phyloP scores from a whole-genome alignment of 805 yeast species.

The Starmera dryadoides region DNA sequence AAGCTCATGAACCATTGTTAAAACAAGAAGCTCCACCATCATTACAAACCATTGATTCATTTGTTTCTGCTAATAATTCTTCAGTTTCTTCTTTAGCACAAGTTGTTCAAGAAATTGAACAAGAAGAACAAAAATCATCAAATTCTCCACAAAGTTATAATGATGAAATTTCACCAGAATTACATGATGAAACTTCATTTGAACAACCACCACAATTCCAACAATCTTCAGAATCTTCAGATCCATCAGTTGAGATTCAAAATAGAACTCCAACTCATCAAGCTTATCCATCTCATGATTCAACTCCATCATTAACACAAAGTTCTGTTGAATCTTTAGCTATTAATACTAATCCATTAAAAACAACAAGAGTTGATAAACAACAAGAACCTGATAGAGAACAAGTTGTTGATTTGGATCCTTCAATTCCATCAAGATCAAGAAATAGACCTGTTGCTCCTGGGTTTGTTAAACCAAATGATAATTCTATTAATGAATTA shows the following conservation, averaged over 20 bases:
- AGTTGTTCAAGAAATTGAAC: not conserved
- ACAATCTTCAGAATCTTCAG: no score
- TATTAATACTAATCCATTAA: constrained; percentile 15
- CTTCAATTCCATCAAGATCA: constrained; percentile 21
- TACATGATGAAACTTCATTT: not conserved
- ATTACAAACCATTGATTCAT: not conserved
- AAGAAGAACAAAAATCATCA: not conserved
- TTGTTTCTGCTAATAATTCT: not conserved
- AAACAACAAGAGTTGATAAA: constrained; percentile 9
- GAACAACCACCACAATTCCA: no score
- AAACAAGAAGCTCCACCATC: not conserved
- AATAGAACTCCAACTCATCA: not conserved
- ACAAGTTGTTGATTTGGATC: constrained; percentile 8
- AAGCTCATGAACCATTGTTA: no score
- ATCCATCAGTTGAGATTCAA: not conserved
- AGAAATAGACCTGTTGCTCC: constrained; percentile 19
- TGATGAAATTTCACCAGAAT: not conserved
- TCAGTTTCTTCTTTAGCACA: not conserved
- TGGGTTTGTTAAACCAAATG: constrained; percentile 3
- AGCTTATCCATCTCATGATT: constrained; percentile 1
- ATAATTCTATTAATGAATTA: not conserved
- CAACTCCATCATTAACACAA: not conserved
- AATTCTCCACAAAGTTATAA: not conserved
- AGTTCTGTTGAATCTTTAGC: constrained; percentile 13
- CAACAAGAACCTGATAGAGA: constrained; percentile 5